These are phyloP conservation scores for Aspergillus terreus DNA, from an alignment of 2,329 filamentous ascomycete genomes.

Conservation along the genomic window DNA sequence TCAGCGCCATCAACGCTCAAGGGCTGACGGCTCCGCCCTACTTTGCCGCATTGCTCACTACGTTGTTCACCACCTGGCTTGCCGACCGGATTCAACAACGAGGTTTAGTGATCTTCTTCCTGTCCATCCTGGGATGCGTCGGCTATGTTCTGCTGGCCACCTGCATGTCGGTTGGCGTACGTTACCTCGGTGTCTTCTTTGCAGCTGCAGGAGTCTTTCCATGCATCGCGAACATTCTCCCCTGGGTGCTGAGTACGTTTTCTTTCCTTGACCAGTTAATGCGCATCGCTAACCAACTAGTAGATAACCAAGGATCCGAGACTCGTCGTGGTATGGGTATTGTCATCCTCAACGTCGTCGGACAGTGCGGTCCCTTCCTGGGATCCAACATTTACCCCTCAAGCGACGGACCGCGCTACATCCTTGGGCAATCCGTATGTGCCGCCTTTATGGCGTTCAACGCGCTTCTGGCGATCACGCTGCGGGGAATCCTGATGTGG, in stretches of 20 bases:
- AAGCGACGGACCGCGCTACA: conserved; percentile 44
- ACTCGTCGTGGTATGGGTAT: conserved; percentile 64
- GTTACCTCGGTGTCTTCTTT: conserved; percentile 53
- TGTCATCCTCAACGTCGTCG: conserved; percentile 64
- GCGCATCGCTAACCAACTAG: background rate
- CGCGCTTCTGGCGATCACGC: conserved; percentile 49
- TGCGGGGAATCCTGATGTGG: conserved; percentile 54
- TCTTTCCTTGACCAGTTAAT: background rate
- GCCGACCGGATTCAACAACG: conserved; percentile 65
- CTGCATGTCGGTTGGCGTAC: conserved; percentile 46
- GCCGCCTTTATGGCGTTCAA: conserved; percentile 61
- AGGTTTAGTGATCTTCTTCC: conserved; percentile 54
- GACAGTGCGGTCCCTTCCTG: conserved; percentile 61
- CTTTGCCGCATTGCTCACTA: conserved; percentile 62
- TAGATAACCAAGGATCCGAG: conserved; percentile 66
- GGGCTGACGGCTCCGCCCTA: conserved; percentile 70
- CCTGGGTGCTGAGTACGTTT: conserved; percentile 57
- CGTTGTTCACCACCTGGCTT: conserved; percentile 58
- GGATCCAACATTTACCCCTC: conserved; percentile 62
- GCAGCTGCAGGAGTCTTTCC: conserved; percentile 63
- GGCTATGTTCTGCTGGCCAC: conserved; percentile 65
- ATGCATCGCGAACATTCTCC: conserved; percentile 66
- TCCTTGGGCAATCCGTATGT: conserved; percentile 58
- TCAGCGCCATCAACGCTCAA: conserved; percentile 63
- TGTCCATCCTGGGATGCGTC: conserved; percentile 55